These are phyloP conservation scores for Mycena latifolia DNA, from an alignment of 768 basidiomycete genomes.

Conservation along the genomic window DNA sequence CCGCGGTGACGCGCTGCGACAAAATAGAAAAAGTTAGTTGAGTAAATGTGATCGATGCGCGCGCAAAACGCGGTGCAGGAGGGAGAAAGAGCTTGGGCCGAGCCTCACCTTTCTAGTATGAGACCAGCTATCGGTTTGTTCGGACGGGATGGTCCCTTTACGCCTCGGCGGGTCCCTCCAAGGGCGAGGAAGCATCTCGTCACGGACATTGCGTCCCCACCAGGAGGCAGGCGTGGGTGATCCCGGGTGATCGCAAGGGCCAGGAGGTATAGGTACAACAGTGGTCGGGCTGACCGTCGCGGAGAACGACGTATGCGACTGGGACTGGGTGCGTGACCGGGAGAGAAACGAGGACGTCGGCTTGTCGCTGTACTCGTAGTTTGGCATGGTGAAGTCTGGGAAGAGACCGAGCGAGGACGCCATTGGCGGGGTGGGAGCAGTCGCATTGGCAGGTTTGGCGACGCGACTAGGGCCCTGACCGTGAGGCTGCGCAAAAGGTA, in stretches of 20 bases:
- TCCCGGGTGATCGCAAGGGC: constrained; percentile 14
- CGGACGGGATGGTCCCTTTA: constrained; percentile 38
- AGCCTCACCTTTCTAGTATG: constrained; percentile 33
- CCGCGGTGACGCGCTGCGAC: constrained; percentile 47
- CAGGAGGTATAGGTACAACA: background rate
- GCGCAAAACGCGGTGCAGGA: constrained; percentile 3
- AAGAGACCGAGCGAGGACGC: constrained; percentile 25
- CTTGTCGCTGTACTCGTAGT: constrained; percentile 26
- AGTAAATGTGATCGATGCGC: background rate
- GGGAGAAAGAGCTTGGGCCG: constrained; percentile 9
- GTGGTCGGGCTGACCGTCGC: constrained; percentile 26
- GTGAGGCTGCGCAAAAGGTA: background rate
- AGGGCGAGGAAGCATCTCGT: constrained; percentile 33
- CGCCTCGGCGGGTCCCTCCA: constrained; percentile 35
- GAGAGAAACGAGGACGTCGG: constrained; percentile 30
- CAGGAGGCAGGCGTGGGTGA: constrained; percentile 31
- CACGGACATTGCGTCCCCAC: constrained; percentile 34
- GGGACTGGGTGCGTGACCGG: constrained; percentile 35
- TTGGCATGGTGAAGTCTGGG: constrained; percentile 26
- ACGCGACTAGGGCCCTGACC: constrained; percentile 25
- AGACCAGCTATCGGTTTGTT: constrained; percentile 40
- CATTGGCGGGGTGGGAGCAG: background rate
- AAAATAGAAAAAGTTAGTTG: background rate
- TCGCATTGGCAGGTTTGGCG: constrained; percentile 1
- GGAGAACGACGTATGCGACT: constrained; percentile 23